Evolutionary conservation across 1,139 yeast genomes (phyloP), one percentile per base, ranked within the genome.

Genomic region (Nakaseomyces sp.): DNA sequence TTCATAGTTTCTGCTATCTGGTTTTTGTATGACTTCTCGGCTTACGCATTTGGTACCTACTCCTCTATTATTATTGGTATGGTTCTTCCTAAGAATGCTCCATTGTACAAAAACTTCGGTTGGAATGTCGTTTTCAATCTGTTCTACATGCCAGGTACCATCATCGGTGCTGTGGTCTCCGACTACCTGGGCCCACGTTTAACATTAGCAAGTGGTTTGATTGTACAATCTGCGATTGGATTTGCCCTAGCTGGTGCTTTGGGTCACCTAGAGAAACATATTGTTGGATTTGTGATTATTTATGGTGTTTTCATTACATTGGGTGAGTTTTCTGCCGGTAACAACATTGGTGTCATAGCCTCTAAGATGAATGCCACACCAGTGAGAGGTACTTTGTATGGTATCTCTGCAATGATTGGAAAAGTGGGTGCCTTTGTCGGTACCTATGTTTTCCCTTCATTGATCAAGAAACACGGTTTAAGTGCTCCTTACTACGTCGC

Each of bases 251-350:
- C 95, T 45, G 91, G 80, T 12, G 67, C 72, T 43, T 80, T 83
- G 60, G 68, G 71, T 32, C 57, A 61, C 18, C 72, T 89, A 53
- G 69, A 71, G 50, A 60, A 73, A 39, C 76, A 82, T 54, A 69
- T 87, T 58, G 96, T 77, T 26, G 91, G 79, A 0, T 87, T 89
- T 58, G 81, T 79, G 39, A 91, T 87, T 32, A 82, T 84, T 17
- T 88, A 81, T 60, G 97, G 96, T 68, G 76, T 89, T 50, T 89
- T 88, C 64, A 69, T 78, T 60, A 71, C 95, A 5, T 71, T 86
- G 41, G 97, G 97, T 55, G 96, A 89, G 65, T 84, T 88, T 64
- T 95, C 96, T 20, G 89, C 95, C 13, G 97, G 97, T 67, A 87
- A 88, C 65, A 86, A 85, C 65, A 81, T 84, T 62, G 96, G 96